These are phyloP conservation scores for Penicillium salamii DNA, from an alignment of 495 filamentous ascomycete species.

Conservation along the genomic window DNA sequence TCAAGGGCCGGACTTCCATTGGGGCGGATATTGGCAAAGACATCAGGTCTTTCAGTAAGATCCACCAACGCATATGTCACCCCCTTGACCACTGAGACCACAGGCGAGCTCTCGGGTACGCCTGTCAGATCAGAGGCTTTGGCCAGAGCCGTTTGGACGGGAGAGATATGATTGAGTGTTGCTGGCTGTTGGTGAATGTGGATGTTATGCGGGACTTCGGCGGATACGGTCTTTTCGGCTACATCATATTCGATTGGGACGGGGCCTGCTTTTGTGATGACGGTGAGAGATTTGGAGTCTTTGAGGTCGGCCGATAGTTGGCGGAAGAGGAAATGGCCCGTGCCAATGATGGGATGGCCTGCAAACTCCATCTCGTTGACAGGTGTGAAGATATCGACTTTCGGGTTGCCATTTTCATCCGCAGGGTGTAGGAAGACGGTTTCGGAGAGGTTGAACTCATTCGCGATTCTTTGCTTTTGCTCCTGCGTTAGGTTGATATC, in stretches of 20 bases:
- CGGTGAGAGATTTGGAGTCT: slow-evolving; percentile 27
- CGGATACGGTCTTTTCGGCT: slow-evolving; percentile 33
- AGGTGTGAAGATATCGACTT: slow-evolving; percentile 64
- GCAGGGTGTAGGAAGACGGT: slow-evolving; percentile 63
- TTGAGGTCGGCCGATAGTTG: slow-evolving; percentile 11
- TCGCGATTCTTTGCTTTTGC: slow-evolving; percentile 60
- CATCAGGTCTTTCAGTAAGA: slow-evolving; percentile 32
- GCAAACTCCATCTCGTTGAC: slow-evolving; percentile 63
- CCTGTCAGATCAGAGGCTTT: neutral
- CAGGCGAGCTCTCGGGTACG: slow-evolving; percentile 32
- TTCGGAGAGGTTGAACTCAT: slow-evolving; percentile 74
- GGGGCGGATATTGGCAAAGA: slow-evolving; percentile 24
- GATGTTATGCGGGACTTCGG: slow-evolving; percentile 58
- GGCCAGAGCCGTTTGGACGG: slow-evolving; percentile 20
- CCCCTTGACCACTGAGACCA: slow-evolving; percentile 65
- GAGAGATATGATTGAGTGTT: slow-evolving; percentile 16
- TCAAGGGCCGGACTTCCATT: slow-evolving; percentile 12
- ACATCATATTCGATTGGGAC: slow-evolving; percentile 41
- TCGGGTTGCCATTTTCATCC: neutral
- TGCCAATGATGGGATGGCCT: slow-evolving; percentile 69
- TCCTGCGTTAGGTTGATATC: slow-evolving; percentile 38
- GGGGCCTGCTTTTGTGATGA: slow-evolving; percentile 58
- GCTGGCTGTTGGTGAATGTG: slow-evolving; percentile 50
- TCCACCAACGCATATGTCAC: slow-evolving; percentile 62
- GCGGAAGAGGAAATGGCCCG: slow-evolving; percentile 48